Base-by-base conservation (phyloP, 208 protist genomes). In the Acanthamoeba castellanii region DNA sequence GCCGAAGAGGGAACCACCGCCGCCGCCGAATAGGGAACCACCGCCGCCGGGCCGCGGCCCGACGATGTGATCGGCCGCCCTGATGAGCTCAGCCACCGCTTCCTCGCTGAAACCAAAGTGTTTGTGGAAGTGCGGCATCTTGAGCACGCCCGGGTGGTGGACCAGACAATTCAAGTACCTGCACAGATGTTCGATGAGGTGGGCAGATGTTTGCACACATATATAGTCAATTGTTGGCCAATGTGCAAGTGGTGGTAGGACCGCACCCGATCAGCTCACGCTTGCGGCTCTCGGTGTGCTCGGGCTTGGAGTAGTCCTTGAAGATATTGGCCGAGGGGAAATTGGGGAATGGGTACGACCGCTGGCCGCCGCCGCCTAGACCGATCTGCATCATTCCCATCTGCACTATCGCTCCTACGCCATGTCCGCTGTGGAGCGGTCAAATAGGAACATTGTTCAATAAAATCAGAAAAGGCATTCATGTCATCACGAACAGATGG, bases 301-400 rank as follows among this genome's bases (percentile, higher is more conserved):
- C 61, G 61, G 61, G 61, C n/a, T 70, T 70, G 61, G 25, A 70
- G 61, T 70, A 70, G 61, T 70, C 61, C 61, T 70, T 70, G 61
- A 70, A 70, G 61, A 70, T 70, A 4, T 70, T 22, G 61, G 61
- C 61, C 61, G 61, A 70, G 61, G 61, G 61, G 61, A 70, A 70
- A 7, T 0, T 6, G n/a, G 61, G 61, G 61, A 70, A 70, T 9
- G 20, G 61, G 61, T 30, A 70, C n/a, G 61, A 70, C 61, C 20
- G 25, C 25, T 70, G n/a, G 61, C 25, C 61, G 25, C 61, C 9
- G 5, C 61, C 20, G 25, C 61, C 61, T 0, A 70, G 3, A 30
- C n/a, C 61, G n/a, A 70, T 47, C 61, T 70, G 61, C 61, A 70
- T 22, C 25, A 22, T n/a, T 30, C 61, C 61, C 61, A 70, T n/a